Conservation (phyloP, 768 basidiomycete genomes). For the Rhizopogon salebrosus region DNA sequence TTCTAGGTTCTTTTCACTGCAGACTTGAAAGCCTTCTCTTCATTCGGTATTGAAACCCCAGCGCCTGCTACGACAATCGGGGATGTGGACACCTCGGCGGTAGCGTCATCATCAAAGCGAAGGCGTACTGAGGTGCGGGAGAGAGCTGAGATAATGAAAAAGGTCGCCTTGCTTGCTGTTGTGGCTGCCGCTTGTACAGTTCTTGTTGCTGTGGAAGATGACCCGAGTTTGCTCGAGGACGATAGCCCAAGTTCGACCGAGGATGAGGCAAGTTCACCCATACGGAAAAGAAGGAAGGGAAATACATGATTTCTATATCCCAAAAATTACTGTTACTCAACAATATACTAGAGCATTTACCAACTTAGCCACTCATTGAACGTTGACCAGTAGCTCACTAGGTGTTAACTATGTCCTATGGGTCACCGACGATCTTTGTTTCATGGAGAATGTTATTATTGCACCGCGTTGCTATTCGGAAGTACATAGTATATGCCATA, state of each 20-base stretch:
- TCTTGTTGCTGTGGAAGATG: no score
- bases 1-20: constrained; percentile 68
- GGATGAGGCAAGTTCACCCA: background rate
- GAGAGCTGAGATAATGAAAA: background rate
- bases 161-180: background rate
- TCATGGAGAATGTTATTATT: background rate
- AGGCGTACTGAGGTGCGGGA: background rate
- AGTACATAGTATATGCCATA: no score
- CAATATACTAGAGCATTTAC: no score
- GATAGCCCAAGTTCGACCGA: background rate
- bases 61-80: background rate
- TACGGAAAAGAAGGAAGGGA: background rate
- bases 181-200: background rate
- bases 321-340: no score
- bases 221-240: background rate
- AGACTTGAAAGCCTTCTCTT: constrained; percentile 63
- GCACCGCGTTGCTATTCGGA: background rate
- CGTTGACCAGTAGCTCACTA: no score
- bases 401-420: background rate
- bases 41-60: constrained; percentile 36
- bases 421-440: background rate
- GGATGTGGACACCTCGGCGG: background rate
- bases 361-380: no score
- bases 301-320: background rate
- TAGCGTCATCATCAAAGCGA: background rate